Evolutionary conservation across 768 basidiomycete species (phyloP).

Genomic region (Mycena galopus): DNA sequence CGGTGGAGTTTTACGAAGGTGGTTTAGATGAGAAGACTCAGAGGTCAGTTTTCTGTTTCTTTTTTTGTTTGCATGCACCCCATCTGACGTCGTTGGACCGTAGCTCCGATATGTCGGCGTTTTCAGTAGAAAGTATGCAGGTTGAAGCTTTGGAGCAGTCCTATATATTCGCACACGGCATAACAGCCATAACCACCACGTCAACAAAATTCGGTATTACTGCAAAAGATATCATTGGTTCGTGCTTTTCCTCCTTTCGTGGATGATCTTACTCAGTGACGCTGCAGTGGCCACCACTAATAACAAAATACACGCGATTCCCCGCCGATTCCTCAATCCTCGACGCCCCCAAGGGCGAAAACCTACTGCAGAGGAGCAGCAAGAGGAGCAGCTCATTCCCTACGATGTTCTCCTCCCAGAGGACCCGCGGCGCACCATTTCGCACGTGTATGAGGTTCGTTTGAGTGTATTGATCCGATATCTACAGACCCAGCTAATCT

Average conservation of each 20-base stretch:
- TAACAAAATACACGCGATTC: constrained; percentile 80
- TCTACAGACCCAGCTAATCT: neutral
- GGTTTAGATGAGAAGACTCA: constrained; percentile 74
- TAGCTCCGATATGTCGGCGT: constrained; percentile 61
- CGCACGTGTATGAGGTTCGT: constrained; percentile 61
- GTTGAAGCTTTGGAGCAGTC: constrained; percentile 76
- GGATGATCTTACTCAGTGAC: neutral
- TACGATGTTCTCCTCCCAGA: constrained; percentile 86
- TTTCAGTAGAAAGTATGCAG: constrained; percentile 63
- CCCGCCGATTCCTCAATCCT: constrained; percentile 83
- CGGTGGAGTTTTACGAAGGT: constrained; percentile 93
- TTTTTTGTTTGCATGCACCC: neutral
- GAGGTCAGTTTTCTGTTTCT: constrained; percentile 64
- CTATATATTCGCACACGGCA: constrained; percentile 76
- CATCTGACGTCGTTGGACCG: neutral
- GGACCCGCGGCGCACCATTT: constrained; percentile 70
- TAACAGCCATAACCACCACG: constrained; percentile 81
- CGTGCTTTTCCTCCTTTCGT: constrained; percentile 41
- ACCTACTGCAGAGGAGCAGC: constrained; percentile 75
- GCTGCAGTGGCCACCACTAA: constrained; percentile 80
- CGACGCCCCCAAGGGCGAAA: constrained; percentile 82
- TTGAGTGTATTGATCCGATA: neutral
- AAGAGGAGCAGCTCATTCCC: constrained; percentile 87
- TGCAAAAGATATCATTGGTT: constrained; percentile 88
- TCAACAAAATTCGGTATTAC: constrained; percentile 91